A percentile compares a stretch with the other conserved stretches of the same genome.
Evolutionary conservation across 2,329 filamentous ascomycete genomes (phyloP).

Genomic region (Claviceps citrina): DNA sequence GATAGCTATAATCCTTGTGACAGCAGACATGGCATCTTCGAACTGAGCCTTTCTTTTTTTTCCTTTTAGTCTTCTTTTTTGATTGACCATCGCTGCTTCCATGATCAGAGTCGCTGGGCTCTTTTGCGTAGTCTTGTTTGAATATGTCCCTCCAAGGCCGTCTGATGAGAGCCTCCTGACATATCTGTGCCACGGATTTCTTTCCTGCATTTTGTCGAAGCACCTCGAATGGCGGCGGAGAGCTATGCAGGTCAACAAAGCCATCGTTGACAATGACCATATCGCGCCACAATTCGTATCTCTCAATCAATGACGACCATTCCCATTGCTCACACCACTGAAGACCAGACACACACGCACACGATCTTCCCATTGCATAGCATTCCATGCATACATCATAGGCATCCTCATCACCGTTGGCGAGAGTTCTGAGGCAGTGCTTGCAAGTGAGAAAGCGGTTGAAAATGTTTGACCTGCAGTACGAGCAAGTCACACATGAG

Average conservation of each 20-base stretch:
- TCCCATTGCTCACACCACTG: conserved; percentile 88
- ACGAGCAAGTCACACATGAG: conserved; percentile 86
- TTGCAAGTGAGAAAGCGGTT: conserved; percentile 92
- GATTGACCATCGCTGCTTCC: conserved; percentile 47
- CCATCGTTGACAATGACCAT: conserved; percentile 62
- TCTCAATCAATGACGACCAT: conserved; percentile 61
- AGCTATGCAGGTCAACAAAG: conserved; percentile 47
- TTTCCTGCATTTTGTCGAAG: conserved; percentile 52
- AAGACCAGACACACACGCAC: conserved; percentile 69
- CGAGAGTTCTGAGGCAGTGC: conserved; percentile 54
- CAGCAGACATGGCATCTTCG: conserved; percentile 69
- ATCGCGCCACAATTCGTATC: conserved; percentile 70
- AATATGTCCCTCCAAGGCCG: conserved; percentile 74
- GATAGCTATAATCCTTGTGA: conserved; percentile 67
- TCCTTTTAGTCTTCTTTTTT: conserved; percentile 43
- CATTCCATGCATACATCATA: conserved; percentile 98
- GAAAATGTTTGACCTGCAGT: conserved; percentile 92
- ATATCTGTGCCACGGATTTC: conserved; percentile 82
- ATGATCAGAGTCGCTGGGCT: conserved; percentile 33
- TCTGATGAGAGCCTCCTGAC: conserved; percentile 67
- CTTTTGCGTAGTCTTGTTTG: conserved; percentile 37
- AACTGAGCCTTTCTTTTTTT: conserved; percentile 38
- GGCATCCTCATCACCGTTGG: conserved; percentile 58
- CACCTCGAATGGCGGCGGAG: conserved; percentile 54
- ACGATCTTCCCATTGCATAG: conserved; percentile 92